Evolutionary conservation across 257 asterid species (phyloP).

Genomic region (Verbascum thapsus): DNA sequence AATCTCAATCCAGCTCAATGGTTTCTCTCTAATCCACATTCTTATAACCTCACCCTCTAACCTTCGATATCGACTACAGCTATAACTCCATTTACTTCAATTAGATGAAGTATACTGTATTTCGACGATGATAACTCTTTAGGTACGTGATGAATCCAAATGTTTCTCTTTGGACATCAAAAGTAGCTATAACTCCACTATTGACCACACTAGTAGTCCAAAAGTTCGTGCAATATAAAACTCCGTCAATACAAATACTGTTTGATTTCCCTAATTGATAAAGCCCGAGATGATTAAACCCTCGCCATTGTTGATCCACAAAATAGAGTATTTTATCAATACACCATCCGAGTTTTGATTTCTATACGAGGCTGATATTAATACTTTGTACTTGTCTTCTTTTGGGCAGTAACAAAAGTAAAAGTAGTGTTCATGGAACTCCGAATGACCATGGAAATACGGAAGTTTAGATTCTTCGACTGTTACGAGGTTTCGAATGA

Average conservation of each 20-base stretch:
- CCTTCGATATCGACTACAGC: neutral
- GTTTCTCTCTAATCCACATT: neutral
- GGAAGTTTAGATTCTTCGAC: neutral
- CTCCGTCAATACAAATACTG: constrained; percentile 5
- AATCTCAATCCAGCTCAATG: neutral
- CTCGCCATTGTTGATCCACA: neutral
- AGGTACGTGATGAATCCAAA: neutral
- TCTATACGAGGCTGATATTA: neutral
- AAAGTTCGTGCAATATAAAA: neutral
- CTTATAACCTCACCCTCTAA: neutral
- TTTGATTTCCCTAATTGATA: neutral
- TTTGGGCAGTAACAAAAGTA: neutral
- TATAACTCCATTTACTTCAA: neutral
- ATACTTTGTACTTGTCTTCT: constrained; percentile 4
- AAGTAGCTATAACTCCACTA: neutral
- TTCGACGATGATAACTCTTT: neutral
- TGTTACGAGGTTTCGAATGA: neutral
- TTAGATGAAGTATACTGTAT: neutral
- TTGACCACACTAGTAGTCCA: neutral
- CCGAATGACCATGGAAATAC: no score
- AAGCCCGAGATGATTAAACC: neutral
- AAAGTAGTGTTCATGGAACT: neutral
- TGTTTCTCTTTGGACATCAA: neutral
- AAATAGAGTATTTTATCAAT: neutral
- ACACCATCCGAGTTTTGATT: no score